Base-by-base conservation (phyloP, 1,139 yeast species). In the Meyerozyma elateridarum region DNA sequence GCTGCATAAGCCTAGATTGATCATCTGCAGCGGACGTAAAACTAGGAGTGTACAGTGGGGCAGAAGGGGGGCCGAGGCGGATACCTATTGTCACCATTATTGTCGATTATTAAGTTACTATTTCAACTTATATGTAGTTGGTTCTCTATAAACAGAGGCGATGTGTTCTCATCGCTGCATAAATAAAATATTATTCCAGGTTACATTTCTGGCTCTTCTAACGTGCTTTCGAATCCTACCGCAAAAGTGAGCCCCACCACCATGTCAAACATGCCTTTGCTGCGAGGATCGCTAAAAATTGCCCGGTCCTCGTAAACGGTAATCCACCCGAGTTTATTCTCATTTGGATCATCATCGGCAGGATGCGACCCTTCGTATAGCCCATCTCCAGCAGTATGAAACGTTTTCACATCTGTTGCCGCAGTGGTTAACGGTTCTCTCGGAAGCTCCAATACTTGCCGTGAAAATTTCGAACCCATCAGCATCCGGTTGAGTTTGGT, bases 301-400 rank as follows among this genome's bases (percentile, higher is more conserved):
- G 44, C 31, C 2, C 38, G 37, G 34, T 73, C 74, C 28, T 77
- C 81, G 42, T 72, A 76, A 2, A 78, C 59, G 0, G 84, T 76
- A 4, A 78, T 49, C 85, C 85, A 78, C 1, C 85, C 84, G 22
- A 76, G 42, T 42, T 76, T 78, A 34, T 61, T 67, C 29, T 73
- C 76, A 46, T 73, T 75, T 0, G 84, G 83, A 4, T 69, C 56
- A 49, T 78, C 85, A 48, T 79, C 85, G 6, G 56, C 57, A 0
- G 81, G 79, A 33, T 63, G 61, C 26, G 54, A 50, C 36, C 49
- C 59, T 33, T 55, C 59, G 32, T 62, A 56, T 4, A 76, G 55
- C 1, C 84, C 84, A 50, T 78, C 84, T n/a, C 76, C 74, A 1
- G 77, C 69, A 3, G 55, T 54, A 42, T 59, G 73, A 45, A 65